Evolutionary conservation across 1,284 basidiomycete genomes (phyloP).

Genomic region (Leccinum subfulvum): DNA sequence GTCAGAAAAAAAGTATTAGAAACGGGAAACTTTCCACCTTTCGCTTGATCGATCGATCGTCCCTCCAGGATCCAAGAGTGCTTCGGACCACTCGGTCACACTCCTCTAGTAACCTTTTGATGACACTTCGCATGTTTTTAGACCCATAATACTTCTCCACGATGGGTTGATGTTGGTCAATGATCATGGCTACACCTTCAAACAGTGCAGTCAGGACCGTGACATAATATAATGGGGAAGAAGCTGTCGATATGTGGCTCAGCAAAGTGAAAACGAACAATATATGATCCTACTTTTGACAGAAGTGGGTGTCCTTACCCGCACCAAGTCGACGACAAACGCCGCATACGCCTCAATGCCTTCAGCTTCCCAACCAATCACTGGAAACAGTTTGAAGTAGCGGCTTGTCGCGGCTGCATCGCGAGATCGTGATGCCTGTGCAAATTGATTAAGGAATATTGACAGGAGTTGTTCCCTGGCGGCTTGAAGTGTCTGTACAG

Average conservation of each 20-base stretch:
- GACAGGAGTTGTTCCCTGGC: constrained; percentile 76
- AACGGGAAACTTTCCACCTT: constrained; percentile 48
- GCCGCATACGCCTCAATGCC: constrained; percentile 92
- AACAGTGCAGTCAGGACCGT: constrained; percentile 86
- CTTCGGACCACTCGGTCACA: constrained; percentile 81
- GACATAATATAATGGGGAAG: constrained; percentile 87
- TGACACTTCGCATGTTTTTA: constrained; percentile 83
- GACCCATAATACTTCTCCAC: constrained; percentile 96
- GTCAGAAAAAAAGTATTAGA: constrained; percentile 2
- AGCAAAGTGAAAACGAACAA: constrained; percentile 7
- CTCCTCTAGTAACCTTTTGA: constrained; percentile 78
- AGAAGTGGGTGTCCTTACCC: constrained; percentile 69
- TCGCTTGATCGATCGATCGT: constrained; percentile 74
- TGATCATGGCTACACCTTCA: constrained; percentile 92
- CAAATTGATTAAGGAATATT: constrained; percentile 80
- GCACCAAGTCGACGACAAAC: constrained; percentile 90
- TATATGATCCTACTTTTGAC: constrained; percentile 66
- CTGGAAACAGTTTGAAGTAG: constrained; percentile 96
- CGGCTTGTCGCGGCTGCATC: constrained; percentile 88
- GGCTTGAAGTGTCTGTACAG: constrained; percentile 76
- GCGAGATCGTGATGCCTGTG: constrained; percentile 71
- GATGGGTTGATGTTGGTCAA: constrained; percentile 95
- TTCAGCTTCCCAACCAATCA: constrained; percentile 87
- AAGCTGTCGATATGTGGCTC: constrained; percentile 50
- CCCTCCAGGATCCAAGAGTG: constrained; percentile 85